Base-by-base conservation (phyloP, 495 filamentous ascomycete genomes). In the Talaromyces nanjingensis region DNA sequence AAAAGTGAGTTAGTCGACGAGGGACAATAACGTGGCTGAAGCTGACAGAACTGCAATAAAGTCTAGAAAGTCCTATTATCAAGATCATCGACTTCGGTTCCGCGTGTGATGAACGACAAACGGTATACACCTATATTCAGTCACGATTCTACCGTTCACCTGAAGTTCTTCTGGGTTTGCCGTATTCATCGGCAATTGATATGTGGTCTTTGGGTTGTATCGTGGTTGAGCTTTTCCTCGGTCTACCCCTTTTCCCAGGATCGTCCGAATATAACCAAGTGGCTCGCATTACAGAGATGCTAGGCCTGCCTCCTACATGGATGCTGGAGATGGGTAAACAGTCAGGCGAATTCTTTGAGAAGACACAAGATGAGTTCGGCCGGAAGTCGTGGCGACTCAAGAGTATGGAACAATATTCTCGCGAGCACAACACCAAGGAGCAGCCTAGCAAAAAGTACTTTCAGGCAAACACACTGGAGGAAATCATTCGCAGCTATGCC, bases 371-470 rank as follows among this genome's bases (percentile, higher is more conserved):
- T 68, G 89, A 91, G 65, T 99, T 89, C 71, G 93, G 93, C 22
- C 83, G 96, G 64, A 87, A 91, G 68, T 91, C 86, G 16, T 97
- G 96, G 72, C 87, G 93, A 49, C 79, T 99, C 20, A 99, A 99
- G 80, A 90, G 88, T 63, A 91, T 99, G 88, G 96, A 99, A 72
- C 91, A 96, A 69, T 99, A 97, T 70, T 94, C 94, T 11, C 78
- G 93, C 53, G 96, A 99, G 73, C 93, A 96, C 68, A 87, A 88
- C 63, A 93, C 91, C 12, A 98, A 99, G 73, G 96, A 99, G 73
- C 94, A 97, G 74, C 96, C 96, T 49, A 98, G 96, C 83, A 99
- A 99, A 83, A 98, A 97, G 76, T 99, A 99, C 74, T 99, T 99
- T 78, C 87, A 89, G 68, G 91, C 93, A 3, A 97, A 86, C 33